Evolutionary conservation across 2,329 filamentous ascomycete species (phyloP), one percentile per base, ranked within the genome.

Genomic region (Thielaviopsis populi): DNA sequence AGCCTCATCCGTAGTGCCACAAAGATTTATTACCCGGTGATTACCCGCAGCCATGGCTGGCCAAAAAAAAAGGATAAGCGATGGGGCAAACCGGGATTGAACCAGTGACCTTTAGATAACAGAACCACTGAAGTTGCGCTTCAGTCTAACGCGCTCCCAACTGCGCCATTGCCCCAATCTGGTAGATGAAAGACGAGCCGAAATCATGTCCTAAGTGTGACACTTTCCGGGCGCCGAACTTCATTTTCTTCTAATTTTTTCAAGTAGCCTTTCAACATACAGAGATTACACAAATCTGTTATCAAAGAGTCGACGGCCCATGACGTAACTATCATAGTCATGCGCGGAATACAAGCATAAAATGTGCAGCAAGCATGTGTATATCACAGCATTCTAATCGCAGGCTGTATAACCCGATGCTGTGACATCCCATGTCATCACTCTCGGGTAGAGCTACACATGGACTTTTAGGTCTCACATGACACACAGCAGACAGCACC

Each of bases 71-170:
- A 62, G 37, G 56, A 42, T 15, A 19, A 37, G n/a, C 37, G 8
- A 13, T 62, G 59, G 59, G 59, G 63, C 53, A 65, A 65, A 59
- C 63, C 63, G 59, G 53, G 63, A 65, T 65, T 62, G 63, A 62
- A 65, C 63, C 59, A 41, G 59, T 59, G 59, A 65, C 63, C 59
- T 62, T 61, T 50, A 61, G 59, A 61, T 61, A 61, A 61, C 43
- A 61, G 59, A 61, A 61, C 59, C 43, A 53, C 59, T 50, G 43
- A 61, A 61, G 59, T 61, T 61, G 43, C 59, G 59, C 59, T 53
- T 61, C 59, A 65, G 63, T 65, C 63, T 65, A 65, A 65, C 63
- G 59, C 53, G 63, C 63, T 62, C 50, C 59, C 59, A 65, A 65
- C 59, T 62, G 60, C 63, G 63, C 59, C 63, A 65, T 62, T 62